These are phyloP conservation scores for Balakata baccata DNA, from an alignment of 345 rosid genomes.

Conservation along the genomic window DNA sequence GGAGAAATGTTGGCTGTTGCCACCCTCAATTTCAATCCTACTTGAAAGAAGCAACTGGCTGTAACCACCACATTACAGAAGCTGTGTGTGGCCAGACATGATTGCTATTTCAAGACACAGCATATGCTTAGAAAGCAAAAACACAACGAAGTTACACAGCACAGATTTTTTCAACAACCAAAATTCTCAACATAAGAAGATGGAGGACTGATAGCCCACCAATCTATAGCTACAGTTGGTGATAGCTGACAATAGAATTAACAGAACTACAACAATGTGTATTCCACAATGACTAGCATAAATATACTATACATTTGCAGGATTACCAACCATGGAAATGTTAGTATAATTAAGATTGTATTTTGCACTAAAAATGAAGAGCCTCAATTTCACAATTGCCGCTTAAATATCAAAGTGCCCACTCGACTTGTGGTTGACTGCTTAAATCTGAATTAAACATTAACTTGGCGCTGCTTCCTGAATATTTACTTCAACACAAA, in stretches of 20 bases:
- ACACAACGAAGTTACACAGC: background rate
- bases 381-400: background rate
- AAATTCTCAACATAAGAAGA: background rate
- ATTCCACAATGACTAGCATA: background rate
- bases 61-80: no score
- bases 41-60: no score
- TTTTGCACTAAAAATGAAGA: background rate
- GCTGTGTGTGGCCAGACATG: background rate
- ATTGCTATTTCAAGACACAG: background rate
- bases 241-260: background rate
- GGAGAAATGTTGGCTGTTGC: no score
- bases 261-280: background rate
- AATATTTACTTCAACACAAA: background rate
- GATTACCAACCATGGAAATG: background rate
- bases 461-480: background rate
- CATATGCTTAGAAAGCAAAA: background rate
- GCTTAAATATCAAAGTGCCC: background rate
- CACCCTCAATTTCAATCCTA: no score
- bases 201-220: background rate
- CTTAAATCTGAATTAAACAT: background rate
- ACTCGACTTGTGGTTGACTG: background rate
- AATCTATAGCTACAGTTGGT: background rate
- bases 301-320: background rate
- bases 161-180: background rate
- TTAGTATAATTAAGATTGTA: background rate